Percentiles rank a stretch among this genome's conserved stretches.
Conservation (phyloP, 2,329 filamentous ascomycete species). For the Cordyceps farinosa region DNA sequence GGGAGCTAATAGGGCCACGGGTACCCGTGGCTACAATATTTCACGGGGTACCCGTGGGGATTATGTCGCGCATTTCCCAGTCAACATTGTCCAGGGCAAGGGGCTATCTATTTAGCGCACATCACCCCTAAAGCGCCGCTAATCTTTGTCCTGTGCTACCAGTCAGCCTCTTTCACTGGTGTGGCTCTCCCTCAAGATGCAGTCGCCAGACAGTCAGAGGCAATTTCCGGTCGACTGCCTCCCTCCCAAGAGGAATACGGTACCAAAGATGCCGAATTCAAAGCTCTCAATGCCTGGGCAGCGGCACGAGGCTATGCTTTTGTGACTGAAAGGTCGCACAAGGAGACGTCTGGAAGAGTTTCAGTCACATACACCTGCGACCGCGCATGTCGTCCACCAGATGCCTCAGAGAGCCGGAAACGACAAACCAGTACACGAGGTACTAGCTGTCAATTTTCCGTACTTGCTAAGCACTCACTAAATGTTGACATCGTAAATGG, state of each 20-base stretch:
- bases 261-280: conserved; percentile 7
- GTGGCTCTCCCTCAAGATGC: too few species aligned
- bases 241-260: conserved; percentile 16
- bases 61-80: neutral
- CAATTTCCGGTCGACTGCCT: conserved; percentile 6
- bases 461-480: conserved; percentile 19
- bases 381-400: neutral
- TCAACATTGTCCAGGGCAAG: neutral
- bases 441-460: conserved; percentile 19
- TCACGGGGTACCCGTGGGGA: neutral
- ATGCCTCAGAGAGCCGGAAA: conserved; percentile 1
- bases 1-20: neutral
- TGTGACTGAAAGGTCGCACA: conserved; percentile 16
- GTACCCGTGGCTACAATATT: neutral
- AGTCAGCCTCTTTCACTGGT: too few species aligned
- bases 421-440: conserved; percentile 14
- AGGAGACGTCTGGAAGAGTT: conserved; percentile 5
- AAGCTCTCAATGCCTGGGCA: conserved; percentile 19
- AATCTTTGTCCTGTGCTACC: too few species aligned
- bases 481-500: too few species aligned
- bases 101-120: neutral
- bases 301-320: conserved; percentile 18
- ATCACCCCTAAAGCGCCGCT: too few species aligned
- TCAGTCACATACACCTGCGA: conserved; percentile 10
- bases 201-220: too few species aligned